Percentiles rank a stretch among this genome's conserved stretches.
phyloP scores from a whole-genome alignment of 257 asterid genomes.

The Ehretia macrophylla region DNA sequence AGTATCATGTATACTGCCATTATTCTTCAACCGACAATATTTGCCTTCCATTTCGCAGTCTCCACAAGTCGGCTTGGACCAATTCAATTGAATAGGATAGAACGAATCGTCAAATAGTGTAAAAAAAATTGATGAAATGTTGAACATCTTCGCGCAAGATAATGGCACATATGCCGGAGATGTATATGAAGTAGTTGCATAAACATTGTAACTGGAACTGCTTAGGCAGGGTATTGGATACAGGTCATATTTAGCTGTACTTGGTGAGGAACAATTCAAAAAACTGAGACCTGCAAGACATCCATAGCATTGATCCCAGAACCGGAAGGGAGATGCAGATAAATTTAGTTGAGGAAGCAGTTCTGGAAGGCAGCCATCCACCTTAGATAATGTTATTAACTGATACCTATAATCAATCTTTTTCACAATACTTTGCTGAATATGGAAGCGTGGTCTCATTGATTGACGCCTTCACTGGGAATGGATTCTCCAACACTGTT shows the following conservation, averaged over 20 bases:
- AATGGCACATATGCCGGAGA: background rate
- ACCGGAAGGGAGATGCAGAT: constrained; percentile 4
- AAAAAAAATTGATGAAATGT: background rate
- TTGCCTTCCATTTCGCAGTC: constrained; percentile 22
- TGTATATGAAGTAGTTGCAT: background rate
- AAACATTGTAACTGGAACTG: background rate
- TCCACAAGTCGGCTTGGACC: constrained; percentile 24
- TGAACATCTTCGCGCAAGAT: background rate
- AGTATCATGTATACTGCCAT: constrained; percentile 14
- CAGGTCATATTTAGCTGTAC: background rate
- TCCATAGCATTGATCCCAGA: background rate
- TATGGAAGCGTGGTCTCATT: constrained; percentile 8
- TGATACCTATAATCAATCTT: too few species aligned
- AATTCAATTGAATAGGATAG: background rate
- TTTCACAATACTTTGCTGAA: background rate
- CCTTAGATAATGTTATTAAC: too few species aligned
- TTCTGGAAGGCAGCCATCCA: constrained; percentile 1
- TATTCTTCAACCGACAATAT: constrained; percentile 19
- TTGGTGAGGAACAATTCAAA: background rate
- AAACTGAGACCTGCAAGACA: too few species aligned
- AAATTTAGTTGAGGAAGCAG: background rate
- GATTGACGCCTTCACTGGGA: constrained; percentile 2
- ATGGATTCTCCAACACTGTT: constrained; percentile 9
- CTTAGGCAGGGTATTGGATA: background rate
- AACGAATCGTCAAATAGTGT: background rate